Evolutionary conservation across 257 asterid genomes (phyloP), one percentile per base, ranked within the genome.

Genomic region (Thymus mandschuricus): DNA sequence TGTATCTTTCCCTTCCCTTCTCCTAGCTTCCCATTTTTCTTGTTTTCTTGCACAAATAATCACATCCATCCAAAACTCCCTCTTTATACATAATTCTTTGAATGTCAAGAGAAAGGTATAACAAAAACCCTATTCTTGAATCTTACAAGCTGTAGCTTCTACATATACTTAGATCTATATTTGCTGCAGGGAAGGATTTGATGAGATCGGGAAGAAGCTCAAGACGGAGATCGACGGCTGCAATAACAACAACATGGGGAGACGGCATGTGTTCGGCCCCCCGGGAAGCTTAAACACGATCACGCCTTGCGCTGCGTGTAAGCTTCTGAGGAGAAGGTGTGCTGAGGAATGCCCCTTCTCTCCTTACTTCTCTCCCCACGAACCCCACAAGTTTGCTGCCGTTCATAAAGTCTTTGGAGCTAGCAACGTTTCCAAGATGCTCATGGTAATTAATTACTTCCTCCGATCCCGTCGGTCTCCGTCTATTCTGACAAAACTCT

Each of bases 371-470:
- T 92, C 98, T 27, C 98, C 98, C 0, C 96, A 81, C 10, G 96
- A 89, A 66, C 98, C 98, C 51, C 92, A 88, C 74, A 92, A 92
- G 71, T 92, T 92, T 72, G 95, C 98, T 12, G 97, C 98, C 66
- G 98, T 92, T 79, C 98, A 92, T 76, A 92, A 89, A 69, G 92
- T 92, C 48, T 92, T 89, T 46, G 98, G 98, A 21, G 98, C 98
- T 27, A 92, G 98, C 87, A 92, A 92, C 51, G 98, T 92, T 79
- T 88, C 98, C 91, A 92, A 92, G 96, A 65, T 92, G 90, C 96
- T 92, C 75, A 72, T 80, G 96, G 98, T 92, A 84, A 35, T 15
- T 1, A 1, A 31, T 51, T 29, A 1, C 8, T 10, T 52, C 21
- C 21, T 21, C 21, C 21, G 21, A 21, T 21, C 21, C 21, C 21